These are phyloP conservation scores for Amanita polypyramis DNA, from an alignment of 768 basidiomycete species.

Conservation along the genomic window DNA sequence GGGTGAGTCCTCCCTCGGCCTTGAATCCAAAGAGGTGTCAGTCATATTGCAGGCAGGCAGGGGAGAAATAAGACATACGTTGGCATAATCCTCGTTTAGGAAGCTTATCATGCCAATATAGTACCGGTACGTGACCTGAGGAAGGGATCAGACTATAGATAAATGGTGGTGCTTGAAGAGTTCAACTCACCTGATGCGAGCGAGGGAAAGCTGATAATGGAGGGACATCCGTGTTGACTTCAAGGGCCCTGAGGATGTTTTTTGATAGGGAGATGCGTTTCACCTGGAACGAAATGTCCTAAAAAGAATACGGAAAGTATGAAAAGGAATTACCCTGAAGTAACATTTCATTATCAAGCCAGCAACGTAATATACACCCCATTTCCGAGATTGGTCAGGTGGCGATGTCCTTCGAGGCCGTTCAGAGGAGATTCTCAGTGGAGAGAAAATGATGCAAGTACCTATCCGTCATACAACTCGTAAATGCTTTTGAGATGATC, in stretches of 20 bases:
- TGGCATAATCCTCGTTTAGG: conserved; percentile 82
- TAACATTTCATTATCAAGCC: conserved; percentile 88
- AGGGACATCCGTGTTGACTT: conserved; percentile 80
- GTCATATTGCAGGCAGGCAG: neutral
- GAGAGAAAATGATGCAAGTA: conserved; percentile 9
- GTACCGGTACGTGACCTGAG: conserved; percentile 80
- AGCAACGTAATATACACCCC: conserved; percentile 91
- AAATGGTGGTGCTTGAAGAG: neutral
- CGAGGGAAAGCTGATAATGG: conserved; percentile 66
- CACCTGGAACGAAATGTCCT: conserved; percentile 37
- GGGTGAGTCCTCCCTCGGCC: conserved; percentile 80
- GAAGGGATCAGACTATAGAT: neutral
- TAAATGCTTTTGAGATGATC: conserved; percentile 82
- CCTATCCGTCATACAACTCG: conserved; percentile 77
- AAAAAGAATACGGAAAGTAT: neutral
- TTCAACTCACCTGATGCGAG: conserved; percentile 62
- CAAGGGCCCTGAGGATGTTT: conserved; percentile 83
- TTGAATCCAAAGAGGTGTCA: conserved; percentile 16
- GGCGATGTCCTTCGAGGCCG: conserved; percentile 44
- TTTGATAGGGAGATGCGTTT: conserved; percentile 86
- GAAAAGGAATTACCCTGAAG: conserved; percentile 56
- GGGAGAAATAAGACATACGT: conserved; percentile 32
- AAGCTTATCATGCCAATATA: conserved; percentile 94
- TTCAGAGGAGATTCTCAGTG: neutral
- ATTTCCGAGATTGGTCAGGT: conserved; percentile 65